Conservation (phyloP, 2,329 filamentous ascomycete species). For the Colletotrichum euphorbiae region DNA sequence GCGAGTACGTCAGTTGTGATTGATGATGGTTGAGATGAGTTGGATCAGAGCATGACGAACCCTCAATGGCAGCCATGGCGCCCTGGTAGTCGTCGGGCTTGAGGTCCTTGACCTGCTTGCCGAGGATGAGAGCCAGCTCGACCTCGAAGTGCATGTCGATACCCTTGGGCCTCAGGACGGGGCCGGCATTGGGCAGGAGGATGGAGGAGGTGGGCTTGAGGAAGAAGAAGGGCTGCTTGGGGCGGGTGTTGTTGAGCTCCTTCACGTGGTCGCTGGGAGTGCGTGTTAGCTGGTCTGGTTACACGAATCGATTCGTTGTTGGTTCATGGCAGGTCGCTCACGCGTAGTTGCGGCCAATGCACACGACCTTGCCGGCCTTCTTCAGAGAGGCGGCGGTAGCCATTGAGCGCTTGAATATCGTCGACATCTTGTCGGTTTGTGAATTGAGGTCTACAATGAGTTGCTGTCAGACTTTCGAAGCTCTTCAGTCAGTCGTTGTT, state of each 20-base stretch:
- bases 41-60: slow-evolving; percentile 57
- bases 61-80: slow-evolving; percentile 85
- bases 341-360: slow-evolving; percentile 97
- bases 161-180: slow-evolving; percentile 84
- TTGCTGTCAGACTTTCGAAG: neutral
- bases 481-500: neutral
- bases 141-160: slow-evolving; percentile 94
- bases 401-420: slow-evolving; percentile 50
- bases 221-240: slow-evolving; percentile 99
- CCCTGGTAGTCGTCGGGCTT: slow-evolving; percentile 77
- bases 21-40: neutral
- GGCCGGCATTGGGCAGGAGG: slow-evolving; percentile 80
- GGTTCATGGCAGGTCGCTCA: slow-evolving; percentile 57
- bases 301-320: slow-evolving; percentile 41
- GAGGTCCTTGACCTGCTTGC: slow-evolving; percentile 82
- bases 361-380: slow-evolving; percentile 81
- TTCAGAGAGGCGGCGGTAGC: slow-evolving; percentile 61
- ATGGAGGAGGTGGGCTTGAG: slow-evolving; percentile 93
- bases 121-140: slow-evolving; percentile 90
- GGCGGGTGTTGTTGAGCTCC: slow-evolving; percentile 87
- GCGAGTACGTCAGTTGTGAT: slow-evolving; percentile 31
- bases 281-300: slow-evolving; percentile 37
- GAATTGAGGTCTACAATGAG: neutral
- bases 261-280: slow-evolving; percentile 83
- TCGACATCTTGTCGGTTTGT: slow-evolving; percentile 44